These are phyloP conservation scores for Pseudogymnoascus sp. DNA, from an alignment of 2,329 filamentous ascomycete species.

Conservation along the genomic window DNA sequence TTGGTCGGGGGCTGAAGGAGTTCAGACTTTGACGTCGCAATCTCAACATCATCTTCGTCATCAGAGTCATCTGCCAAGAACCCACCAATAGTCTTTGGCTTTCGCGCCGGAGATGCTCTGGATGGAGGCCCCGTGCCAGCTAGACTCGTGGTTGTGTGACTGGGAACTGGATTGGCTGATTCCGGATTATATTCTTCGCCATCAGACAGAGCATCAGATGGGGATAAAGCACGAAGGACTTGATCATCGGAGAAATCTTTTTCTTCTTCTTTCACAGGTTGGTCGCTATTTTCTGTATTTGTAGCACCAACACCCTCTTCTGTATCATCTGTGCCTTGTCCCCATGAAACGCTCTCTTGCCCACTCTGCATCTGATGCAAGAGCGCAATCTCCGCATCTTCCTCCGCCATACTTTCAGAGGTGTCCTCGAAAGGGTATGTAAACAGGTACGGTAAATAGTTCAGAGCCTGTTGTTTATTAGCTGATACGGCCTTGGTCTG, in stretches of 20 bases:
- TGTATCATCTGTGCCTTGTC: conserved; percentile 20
- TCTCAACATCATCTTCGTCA: conserved; percentile 26
- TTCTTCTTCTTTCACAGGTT: conserved; percentile 30
- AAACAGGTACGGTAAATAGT: background rate
- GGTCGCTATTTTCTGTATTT: conserved; percentile 30
- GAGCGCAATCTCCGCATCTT: conserved; percentile 32
- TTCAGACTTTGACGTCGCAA: conserved; percentile 16
- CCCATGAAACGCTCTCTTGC: conserved; percentile 28
- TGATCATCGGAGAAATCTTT: conserved; percentile 29
- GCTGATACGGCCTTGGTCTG: background rate
- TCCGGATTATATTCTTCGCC: conserved; percentile 28
- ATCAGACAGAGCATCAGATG: conserved; percentile 27
- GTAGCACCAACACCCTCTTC: conserved; percentile 27
- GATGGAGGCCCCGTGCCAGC: conserved; percentile 29
- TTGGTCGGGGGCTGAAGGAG: conserved; percentile 23
- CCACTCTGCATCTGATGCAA: conserved; percentile 31
- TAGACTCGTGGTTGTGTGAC: conserved; percentile 23
- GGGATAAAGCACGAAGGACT: conserved; percentile 31
- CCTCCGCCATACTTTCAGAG: conserved; percentile 27
- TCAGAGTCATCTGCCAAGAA: conserved; percentile 32
- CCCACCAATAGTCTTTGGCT: conserved; percentile 27
- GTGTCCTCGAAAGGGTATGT: background rate
- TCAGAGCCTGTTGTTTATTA: background rate
- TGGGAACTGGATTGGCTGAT: conserved; percentile 19
- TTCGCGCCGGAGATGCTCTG: conserved; percentile 22